These are phyloP conservation scores for Houttuynia cordata DNA, from an alignment of 164 flowering plant species.

Conservation along the genomic window DNA sequence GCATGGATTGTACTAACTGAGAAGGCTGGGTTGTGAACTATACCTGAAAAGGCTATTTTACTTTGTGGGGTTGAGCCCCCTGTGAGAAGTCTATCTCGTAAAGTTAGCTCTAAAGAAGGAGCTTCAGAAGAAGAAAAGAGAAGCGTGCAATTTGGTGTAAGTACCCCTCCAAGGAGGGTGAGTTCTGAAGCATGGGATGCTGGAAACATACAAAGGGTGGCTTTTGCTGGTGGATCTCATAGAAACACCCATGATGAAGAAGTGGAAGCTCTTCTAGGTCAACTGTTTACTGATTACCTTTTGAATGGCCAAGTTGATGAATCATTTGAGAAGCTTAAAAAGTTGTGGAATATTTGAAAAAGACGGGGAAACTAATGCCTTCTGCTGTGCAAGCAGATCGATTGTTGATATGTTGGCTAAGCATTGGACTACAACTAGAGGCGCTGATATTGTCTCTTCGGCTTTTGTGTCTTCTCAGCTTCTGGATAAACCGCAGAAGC, in stretches of 20 bases:
- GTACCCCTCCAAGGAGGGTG: conserved; percentile 55
- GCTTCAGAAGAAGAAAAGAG: conserved; percentile 53
- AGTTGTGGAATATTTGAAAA: conserved; percentile 73
- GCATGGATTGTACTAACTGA: conserved; percentile 87
- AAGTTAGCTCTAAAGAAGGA: conserved; percentile 80
- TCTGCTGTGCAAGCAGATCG: conserved; percentile 73
- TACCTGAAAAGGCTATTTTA: conserved; percentile 86
- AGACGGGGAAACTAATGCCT: conserved; percentile 76
- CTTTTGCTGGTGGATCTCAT: conserved; percentile 33
- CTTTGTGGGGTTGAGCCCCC: conserved; percentile 96
- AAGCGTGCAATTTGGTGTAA: conserved; percentile 37
- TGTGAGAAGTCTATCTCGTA: conserved; percentile 81
- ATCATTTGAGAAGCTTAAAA: conserved; percentile 54
- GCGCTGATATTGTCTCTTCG: conserved; percentile 73
- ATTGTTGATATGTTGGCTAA: conserved; percentile 86
- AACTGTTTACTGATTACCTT: conserved; percentile 73
- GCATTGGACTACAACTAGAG: conserved; percentile 97
- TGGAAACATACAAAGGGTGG: conserved; percentile 45
- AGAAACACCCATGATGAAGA: conserved; percentile 75
- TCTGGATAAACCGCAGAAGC: conserved; percentile 84
- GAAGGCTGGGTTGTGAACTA: conserved; percentile 94
- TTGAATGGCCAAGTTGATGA: conserved; percentile 58
- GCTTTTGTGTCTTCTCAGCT: conserved; percentile 70
- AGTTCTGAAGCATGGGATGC: conserved; percentile 71
- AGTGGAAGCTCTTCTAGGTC: conserved; percentile 72